phyloP scores from a whole-genome alignment of 163 green algal genomes.

The Prototheca wickerhamii region DNA sequence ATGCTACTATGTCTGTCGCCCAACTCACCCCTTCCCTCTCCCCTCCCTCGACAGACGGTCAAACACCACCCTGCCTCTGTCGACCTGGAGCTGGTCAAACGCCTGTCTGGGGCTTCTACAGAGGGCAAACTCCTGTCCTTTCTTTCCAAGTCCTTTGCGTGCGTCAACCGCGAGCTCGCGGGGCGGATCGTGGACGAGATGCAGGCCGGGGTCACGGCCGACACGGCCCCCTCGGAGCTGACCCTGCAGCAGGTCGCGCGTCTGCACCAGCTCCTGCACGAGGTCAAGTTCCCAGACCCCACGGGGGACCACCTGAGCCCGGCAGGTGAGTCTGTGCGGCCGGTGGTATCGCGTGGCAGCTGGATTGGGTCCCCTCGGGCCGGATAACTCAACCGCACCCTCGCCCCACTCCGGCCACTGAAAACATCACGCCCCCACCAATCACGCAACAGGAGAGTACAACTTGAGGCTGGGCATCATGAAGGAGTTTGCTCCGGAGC shows the following conservation, averaged over 20 bases:
- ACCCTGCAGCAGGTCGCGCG: constrained; percentile 36
- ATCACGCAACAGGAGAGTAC: constrained; percentile 73
- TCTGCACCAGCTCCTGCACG: constrained; percentile 88
- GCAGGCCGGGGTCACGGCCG: constrained; percentile 37
- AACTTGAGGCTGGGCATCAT: constrained; percentile 95
- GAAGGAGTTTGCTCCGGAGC: constrained; percentile 89
- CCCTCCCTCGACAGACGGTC: too few relatives aligned
- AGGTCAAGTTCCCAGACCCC: constrained; percentile 71
- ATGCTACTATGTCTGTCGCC: too few relatives aligned
- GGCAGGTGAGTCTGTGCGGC: constrained; percentile 35
- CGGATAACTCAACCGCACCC: neutral
- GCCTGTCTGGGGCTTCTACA: constrained; percentile 46
- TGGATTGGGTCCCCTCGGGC: neutral
- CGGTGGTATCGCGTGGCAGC: neutral
- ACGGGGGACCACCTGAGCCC: constrained; percentile 75
- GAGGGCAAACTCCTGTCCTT: constrained; percentile 61
- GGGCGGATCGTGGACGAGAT: constrained; percentile 69
- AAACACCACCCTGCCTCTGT: constrained; percentile 85
- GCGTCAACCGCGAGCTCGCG: constrained; percentile 66
- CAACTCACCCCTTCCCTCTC: too few relatives aligned
- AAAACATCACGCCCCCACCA: neutral
- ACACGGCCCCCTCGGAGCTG: constrained; percentile 58
- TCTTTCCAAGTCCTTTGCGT: constrained; percentile 77
- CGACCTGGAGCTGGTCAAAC: constrained; percentile 89
- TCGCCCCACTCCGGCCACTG: neutral